These are phyloP conservation scores for Tripidium arundinaceum DNA, from an alignment of 202 grass and related monocot species.

Conservation along the genomic window DNA sequence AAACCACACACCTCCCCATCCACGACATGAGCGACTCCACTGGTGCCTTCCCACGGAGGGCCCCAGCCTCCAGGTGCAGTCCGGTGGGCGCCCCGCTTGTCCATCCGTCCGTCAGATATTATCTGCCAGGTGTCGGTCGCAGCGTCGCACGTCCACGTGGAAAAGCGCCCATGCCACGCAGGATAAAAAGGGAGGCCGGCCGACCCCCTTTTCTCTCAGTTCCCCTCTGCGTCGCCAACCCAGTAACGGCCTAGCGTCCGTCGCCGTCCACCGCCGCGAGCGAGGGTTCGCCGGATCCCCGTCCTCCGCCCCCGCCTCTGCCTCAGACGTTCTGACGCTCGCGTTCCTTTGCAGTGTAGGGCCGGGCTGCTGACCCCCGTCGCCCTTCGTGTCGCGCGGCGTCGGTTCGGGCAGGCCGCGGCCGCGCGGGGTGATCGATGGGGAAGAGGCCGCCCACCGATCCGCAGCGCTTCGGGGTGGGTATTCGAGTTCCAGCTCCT, in stretches of 20 bases:
- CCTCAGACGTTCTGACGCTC: neutral
- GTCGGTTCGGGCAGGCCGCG: neutral
- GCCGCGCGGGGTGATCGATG: neutral
- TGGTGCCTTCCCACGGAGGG: no score
- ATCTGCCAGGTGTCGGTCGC: slow-evolving; percentile 18
- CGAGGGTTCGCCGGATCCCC: slow-evolving; percentile 8
- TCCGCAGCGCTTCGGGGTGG: slow-evolving; percentile 9
- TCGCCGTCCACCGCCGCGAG: neutral
- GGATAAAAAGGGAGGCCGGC: slow-evolving; percentile 16
- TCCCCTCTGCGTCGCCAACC: neutral
- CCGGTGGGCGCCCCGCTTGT: neutral
- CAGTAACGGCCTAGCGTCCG: neutral
- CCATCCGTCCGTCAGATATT: neutral
- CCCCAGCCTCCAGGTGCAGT: neutral
- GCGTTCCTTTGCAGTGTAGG: neutral
- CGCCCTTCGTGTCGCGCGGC: neutral
- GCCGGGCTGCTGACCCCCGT: neutral
- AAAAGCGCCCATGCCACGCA: slow-evolving; percentile 44
- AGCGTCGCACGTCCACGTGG: slow-evolving; percentile 13
- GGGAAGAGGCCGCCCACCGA: neutral
- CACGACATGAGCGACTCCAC: no score
- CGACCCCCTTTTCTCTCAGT: neutral
- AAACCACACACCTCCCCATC: no score
- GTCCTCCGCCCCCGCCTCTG: neutral
- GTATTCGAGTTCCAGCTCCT: neutral